Conservation (phyloP, 1,284 basidiomycete genomes). For the Termitomyces sp. region DNA sequence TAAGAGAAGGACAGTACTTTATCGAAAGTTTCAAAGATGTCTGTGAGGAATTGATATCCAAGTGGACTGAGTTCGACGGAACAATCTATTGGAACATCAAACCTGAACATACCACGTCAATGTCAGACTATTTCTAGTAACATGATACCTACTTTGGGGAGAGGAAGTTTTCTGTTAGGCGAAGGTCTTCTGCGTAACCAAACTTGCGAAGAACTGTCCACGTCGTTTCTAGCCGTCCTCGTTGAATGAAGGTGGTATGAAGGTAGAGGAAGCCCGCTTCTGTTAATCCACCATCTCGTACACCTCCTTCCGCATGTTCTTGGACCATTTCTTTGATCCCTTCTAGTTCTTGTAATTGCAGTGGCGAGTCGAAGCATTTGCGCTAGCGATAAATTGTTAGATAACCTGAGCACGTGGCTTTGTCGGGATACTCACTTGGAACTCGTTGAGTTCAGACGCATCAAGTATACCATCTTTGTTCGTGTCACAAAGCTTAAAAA, state of each 20-base stretch:
- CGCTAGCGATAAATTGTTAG: constrained; percentile 41
- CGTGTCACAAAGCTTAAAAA: constrained; percentile 93
- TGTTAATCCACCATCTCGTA: constrained; percentile 77
- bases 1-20: constrained; percentile 49
- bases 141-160: constrained; percentile 63
- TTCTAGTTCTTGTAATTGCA: constrained; percentile 91
- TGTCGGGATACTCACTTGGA: constrained; percentile 61
- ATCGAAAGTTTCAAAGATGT: constrained; percentile 95
- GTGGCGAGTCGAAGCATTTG: constrained; percentile 92
- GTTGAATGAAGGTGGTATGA: constrained; percentile 96
- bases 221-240: constrained; percentile 93
- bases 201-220: constrained; percentile 96
- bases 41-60: constrained; percentile 97
- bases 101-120: constrained; percentile 44
- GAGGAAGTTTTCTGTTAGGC: constrained; percentile 84
- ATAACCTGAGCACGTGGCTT: neutral
- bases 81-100: constrained; percentile 90
- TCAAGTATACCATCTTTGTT: constrained; percentile 95
- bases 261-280: constrained; percentile 93
- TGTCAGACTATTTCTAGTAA: neutral
- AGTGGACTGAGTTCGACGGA: constrained; percentile 91
- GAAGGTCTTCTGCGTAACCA: constrained; percentile 93
- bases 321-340: constrained; percentile 86
- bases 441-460: constrained; percentile 91
- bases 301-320: constrained; percentile 64